These are phyloP conservation scores for Bocquillonia castaneifolia DNA, from an alignment of 441 rosid genomes.

Conservation along the genomic window DNA sequence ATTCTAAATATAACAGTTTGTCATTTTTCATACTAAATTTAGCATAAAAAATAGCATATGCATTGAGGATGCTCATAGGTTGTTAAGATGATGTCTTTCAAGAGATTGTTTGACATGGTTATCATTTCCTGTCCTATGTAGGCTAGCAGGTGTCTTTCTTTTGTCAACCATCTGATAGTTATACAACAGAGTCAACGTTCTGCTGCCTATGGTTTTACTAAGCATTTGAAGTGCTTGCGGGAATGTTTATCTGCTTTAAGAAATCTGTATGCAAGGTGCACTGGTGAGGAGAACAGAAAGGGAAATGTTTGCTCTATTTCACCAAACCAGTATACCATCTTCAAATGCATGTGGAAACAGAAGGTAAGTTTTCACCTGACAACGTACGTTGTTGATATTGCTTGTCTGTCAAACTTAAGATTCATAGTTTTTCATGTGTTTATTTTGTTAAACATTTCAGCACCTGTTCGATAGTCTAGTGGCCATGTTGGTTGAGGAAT, in stretches of 20 bases:
- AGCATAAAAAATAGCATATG: too few species aligned
- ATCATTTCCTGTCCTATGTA: constrained; percentile 31
- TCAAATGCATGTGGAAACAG: constrained; percentile 71
- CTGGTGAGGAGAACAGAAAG: constrained; percentile 21
- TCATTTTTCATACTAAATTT: too few species aligned
- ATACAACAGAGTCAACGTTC: constrained; percentile 74
- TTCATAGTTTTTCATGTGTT: constrained; percentile 15
- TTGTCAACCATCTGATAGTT: constrained; percentile 73
- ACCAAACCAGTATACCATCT: constrained; percentile 43
- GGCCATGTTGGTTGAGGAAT: constrained; percentile 57
- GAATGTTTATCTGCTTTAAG: constrained; percentile 39
- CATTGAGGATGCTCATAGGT: too few species aligned
- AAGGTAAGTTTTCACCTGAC: constrained; percentile 44
- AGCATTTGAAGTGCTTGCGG: constrained; percentile 45
- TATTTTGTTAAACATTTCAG: constrained; percentile 39
- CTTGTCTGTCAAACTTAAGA: constrained; percentile 10
- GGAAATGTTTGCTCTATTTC: constrained; percentile 41
- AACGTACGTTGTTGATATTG: background rate
- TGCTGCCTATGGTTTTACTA: constrained; percentile 57
- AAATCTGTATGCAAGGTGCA: constrained; percentile 35
- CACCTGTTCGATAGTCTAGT: constrained; percentile 64
- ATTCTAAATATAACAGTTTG: too few species aligned
- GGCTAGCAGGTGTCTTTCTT: constrained; percentile 69
- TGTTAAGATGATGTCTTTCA: background rate
- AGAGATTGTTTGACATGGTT: background rate